Percentiles rank a stretch among this genome's conserved stretches.
phyloP scores from a whole-genome alignment of 2,329 filamentous ascomycete species.

The Colletotrichum euphorbiae region DNA sequence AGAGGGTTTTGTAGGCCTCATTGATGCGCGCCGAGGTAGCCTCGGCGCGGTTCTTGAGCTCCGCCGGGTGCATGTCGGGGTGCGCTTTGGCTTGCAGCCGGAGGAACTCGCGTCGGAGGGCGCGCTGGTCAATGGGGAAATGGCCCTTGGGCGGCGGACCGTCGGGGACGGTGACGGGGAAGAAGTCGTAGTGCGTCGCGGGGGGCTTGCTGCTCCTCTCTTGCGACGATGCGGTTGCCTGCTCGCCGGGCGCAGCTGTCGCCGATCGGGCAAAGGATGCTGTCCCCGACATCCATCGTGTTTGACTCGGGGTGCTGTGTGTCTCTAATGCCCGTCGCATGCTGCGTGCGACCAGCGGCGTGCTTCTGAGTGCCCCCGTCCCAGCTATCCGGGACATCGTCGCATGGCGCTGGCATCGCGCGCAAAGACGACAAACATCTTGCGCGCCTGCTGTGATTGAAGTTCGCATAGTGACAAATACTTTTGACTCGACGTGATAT shows the following conservation, averaged over 20 bases:
- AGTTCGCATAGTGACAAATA: conserved; percentile 43
- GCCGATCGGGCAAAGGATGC: conserved; percentile 16
- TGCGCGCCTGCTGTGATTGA: conserved; percentile 44
- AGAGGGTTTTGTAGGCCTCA: conserved; percentile 88
- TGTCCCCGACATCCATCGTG: conserved; percentile 34
- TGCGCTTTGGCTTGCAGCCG: conserved; percentile 82
- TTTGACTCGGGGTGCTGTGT: conserved; percentile 1
- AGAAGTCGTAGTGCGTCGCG: conserved; percentile 85
- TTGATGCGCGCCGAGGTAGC: conserved; percentile 87
- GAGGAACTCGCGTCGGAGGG: conserved; percentile 87
- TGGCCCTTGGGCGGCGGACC: conserved; percentile 83
- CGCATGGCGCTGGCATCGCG: conserved; percentile 48
- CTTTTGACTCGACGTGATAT: background rate
- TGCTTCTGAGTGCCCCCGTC: conserved; percentile 31
- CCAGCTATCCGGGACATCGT: conserved; percentile 40
- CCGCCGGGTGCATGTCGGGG: conserved; percentile 73
- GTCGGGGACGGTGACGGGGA: conserved; percentile 79
- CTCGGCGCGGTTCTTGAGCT: conserved; percentile 73
- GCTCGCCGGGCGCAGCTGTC: conserved; percentile 11
- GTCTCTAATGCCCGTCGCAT: background rate
- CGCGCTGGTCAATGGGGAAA: conserved; percentile 78
- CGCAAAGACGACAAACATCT: conserved; percentile 49
- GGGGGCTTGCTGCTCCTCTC: conserved; percentile 36
- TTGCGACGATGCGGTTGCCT: conserved; percentile 6
- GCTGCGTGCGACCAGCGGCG: conserved; percentile 1